Base-by-base conservation (phyloP, 225 moss, liverwort and hornwort species). In the Anthoceros angustus region DNA sequence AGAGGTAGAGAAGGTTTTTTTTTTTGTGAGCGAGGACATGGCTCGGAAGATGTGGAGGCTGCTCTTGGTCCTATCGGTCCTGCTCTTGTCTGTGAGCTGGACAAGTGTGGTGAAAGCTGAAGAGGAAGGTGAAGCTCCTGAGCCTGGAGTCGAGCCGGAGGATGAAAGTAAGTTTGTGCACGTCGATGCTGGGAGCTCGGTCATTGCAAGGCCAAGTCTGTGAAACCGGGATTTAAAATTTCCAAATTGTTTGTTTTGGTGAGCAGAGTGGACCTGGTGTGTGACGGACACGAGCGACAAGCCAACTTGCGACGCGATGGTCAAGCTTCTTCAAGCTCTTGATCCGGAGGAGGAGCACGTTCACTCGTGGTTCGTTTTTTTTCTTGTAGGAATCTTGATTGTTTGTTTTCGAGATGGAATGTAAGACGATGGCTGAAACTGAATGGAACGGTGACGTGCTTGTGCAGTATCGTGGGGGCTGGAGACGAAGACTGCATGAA, bases 401-500 rank as follows among this genome's bases (percentile, higher is more conserved):
- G 39, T 63, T 63, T 12, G 12, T 0, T 23, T 24, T 23, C 12
- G 63, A 63, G 39, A 38, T 2, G 63, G 39, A 5, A 24, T 38
- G 39, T 63, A n/a, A n/a, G n/a, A n/a, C n/a, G n/a, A n/a, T n/a
- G n/a, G n/a, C 16, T 24, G 3, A 12, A 12, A 10, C 11, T 63
- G 5, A 12, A 12, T 23, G 23, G 11, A 38, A 23, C 39, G 12
- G 12, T 63, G 21, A 12, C 16, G 16, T 21, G 21, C 40, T 66
- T 5, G 42, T 69, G 25, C 62, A 69, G 69, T 21, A 40, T 69
- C 10, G 41, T 69, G 9, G 69, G 62, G 12, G 40, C 26, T 20
- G 61, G 69, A 61, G 69, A 61, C 6, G 69, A 69, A 41, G 69
- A 61, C 32, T 69, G 69, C 55, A 61, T 69, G 55, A 55, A 69